phyloP scores from a whole-genome alignment of 2,329 filamentous ascomycete genomes.

The Ophiostoma piceae region DNA sequence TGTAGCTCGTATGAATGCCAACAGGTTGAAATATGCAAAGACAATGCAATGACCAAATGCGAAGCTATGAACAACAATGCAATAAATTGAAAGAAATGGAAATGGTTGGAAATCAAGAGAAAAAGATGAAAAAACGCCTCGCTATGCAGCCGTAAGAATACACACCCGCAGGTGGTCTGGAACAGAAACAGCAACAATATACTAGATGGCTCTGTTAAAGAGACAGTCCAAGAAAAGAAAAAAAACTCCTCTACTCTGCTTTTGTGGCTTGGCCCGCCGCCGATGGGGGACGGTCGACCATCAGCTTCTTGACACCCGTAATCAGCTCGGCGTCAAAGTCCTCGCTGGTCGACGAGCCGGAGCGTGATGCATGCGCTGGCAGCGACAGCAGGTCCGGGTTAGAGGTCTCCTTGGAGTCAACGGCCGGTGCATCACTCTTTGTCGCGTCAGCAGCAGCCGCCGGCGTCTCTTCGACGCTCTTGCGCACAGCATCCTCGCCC shows the following conservation, averaged over 20 bases:
- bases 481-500: slow-evolving; percentile 19
- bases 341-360: slow-evolving; percentile 32
- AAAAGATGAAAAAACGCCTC: slow-evolving; percentile 24
- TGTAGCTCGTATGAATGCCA: slow-evolving; percentile 7
- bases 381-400: background rate
- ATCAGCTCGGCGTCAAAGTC: slow-evolving; percentile 55
- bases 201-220: background rate
- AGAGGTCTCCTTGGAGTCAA: background rate
- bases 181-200: no score
- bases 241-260: slow-evolving; percentile 14
- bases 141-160: slow-evolving; percentile 23
- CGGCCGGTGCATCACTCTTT: background rate
- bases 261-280: background rate
- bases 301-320: slow-evolving; percentile 53
- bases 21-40: slow-evolving; percentile 7
- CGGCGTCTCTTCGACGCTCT: background rate
- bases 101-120: slow-evolving; percentile 3
- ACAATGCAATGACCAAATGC: background rate
- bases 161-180: background rate
- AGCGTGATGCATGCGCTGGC: background rate
- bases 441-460: slow-evolving; percentile 11
- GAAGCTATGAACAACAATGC: background rate
- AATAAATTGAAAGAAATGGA: background rate
- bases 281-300: slow-evolving; percentile 34
- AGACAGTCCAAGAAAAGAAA: background rate